These are phyloP conservation scores for Debaryomyces udenii DNA, from an alignment of 1,139 yeast species.

Conservation along the genomic window DNA sequence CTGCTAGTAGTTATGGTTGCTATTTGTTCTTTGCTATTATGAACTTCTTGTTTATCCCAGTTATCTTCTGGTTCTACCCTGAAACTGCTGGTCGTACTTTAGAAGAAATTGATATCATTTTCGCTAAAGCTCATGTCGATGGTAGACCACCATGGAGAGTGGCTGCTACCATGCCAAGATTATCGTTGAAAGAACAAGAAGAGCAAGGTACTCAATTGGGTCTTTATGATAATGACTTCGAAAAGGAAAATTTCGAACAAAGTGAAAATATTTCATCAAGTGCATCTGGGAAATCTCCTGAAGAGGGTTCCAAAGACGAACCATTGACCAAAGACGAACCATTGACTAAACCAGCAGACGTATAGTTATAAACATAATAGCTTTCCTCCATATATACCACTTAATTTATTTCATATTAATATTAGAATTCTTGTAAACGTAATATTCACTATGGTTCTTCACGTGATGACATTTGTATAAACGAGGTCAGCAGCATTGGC, in stretches of 20 bases:
- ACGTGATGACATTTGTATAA: no score
- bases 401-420: conserved; percentile 4
- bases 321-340: conserved; percentile 7
- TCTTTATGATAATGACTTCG: conserved; percentile 46
- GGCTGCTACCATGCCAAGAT: conserved; percentile 54
- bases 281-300: conserved; percentile 14
- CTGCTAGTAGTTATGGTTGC: conserved; percentile 44
- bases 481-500: no score
- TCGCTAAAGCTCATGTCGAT: conserved; percentile 51
- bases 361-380: conserved; percentile 4
- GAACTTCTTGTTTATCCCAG: conserved; percentile 42
- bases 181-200: conserved; percentile 49
- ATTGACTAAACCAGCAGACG: conserved; percentile 9
- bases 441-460: neutral
- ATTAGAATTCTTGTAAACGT: neutral
- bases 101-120: conserved; percentile 51
- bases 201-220: conserved; percentile 51
- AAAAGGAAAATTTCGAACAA: conserved; percentile 37
- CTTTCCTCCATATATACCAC: conserved; percentile 1
- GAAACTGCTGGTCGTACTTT: conserved; percentile 52
- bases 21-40: conserved; percentile 47
- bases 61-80: conserved; percentile 50
- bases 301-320: conserved; percentile 9
- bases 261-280: conserved; percentile 28
- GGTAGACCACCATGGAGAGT: conserved; percentile 52